Evolutionary conservation across 2,329 filamentous ascomycete species (phyloP).

Genomic region (Trichoderma sp.): DNA sequence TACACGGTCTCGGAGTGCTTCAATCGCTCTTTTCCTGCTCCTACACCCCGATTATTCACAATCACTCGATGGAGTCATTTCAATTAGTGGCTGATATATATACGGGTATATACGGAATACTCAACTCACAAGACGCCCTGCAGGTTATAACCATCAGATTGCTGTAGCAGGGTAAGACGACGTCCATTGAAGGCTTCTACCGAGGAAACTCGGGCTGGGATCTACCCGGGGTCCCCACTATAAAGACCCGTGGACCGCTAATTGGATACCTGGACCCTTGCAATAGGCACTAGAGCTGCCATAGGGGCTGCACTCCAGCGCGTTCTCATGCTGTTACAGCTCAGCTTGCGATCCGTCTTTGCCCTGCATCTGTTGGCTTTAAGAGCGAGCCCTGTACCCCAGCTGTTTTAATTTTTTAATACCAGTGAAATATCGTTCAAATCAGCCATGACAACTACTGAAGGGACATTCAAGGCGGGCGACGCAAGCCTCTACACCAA

Average conservation of each 20-base stretch:
- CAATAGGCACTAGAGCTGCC: not conserved
- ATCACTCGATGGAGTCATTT: not conserved
- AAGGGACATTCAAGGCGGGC: conserved; percentile 50
- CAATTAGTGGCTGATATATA: too few relatives aligned
- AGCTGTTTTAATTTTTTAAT: not conserved
- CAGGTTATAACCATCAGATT: not conserved
- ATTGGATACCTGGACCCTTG: not conserved
- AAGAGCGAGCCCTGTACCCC: not conserved
- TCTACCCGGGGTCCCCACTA: not conserved
- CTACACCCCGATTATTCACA: not conserved
- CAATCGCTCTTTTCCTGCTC: not conserved
- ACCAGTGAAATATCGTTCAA: not conserved
- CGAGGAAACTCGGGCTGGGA: not conserved
- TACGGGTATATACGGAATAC: not conserved
- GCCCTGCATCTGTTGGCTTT: not conserved
- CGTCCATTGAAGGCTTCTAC: not conserved
- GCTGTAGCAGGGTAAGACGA: not conserved
- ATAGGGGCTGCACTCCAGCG: not conserved
- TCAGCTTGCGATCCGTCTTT: not conserved
- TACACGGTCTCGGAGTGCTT: not conserved
- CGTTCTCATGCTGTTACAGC: not conserved
- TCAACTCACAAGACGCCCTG: not conserved
- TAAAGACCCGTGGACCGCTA: not conserved
- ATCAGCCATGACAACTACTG: conserved; percentile 40
- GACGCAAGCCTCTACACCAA: conserved; percentile 53